A percentile compares a stretch with the other conserved stretches of the same genome.
Evolutionary conservation across 148 eudicot species (phyloP).

Genomic region (Gaultheria prostrata): DNA sequence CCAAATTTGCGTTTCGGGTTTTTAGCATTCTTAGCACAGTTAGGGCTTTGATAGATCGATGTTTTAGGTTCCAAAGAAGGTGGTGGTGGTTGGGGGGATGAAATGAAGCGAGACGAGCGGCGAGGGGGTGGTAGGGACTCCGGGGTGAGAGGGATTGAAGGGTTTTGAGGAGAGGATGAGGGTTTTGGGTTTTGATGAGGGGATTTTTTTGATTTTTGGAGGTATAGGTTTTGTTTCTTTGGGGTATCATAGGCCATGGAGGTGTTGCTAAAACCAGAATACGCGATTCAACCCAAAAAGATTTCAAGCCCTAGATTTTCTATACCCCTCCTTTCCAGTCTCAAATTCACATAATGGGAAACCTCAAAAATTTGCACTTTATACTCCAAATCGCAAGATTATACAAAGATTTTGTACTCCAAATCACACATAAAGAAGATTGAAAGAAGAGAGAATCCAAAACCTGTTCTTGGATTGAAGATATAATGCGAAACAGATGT

Average conservation of each 20-base stretch:
- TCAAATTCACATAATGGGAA: no score
- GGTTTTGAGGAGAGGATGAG: constrained; percentile 15
- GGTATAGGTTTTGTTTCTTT: constrained; percentile 20
- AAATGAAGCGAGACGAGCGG: constrained; percentile 28
- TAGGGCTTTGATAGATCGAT: background rate
- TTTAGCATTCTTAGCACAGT: constrained; percentile 10
- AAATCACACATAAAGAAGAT: no score
- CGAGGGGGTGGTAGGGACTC: constrained; percentile 34
- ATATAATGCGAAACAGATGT: no score
- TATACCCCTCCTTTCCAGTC: no score
- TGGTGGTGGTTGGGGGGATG: constrained; percentile 12
- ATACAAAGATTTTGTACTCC: no score
- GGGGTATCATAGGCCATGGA: constrained; percentile 56
- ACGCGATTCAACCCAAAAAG: no score
- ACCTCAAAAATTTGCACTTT: no score
- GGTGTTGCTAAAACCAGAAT: background rate
- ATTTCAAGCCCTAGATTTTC: no score
- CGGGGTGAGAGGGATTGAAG: constrained; percentile 53
- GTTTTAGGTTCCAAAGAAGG: constrained; percentile 15
- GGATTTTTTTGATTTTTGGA: constrained; percentile 21
- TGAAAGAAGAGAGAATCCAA: no score
- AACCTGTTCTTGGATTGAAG: no score
- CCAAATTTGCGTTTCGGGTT: background rate
- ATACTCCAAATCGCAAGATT: no score
- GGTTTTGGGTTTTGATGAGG: constrained; percentile 16